phyloP scores from a whole-genome alignment of 179 eudicot species.

The Beta lomatogona region DNA sequence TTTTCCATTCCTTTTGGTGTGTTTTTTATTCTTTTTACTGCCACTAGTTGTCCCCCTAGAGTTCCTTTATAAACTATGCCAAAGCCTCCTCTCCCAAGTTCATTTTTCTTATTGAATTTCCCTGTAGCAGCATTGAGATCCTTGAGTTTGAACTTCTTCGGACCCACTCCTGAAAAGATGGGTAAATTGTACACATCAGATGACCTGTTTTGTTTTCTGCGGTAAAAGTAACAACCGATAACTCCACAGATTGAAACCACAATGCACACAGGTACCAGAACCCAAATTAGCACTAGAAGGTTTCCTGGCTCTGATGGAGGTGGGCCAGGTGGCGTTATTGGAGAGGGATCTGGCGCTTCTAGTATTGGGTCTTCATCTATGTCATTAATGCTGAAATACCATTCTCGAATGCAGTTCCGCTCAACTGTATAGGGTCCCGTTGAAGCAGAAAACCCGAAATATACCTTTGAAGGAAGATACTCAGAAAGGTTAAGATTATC shows the following conservation, averaged over 20 bases:
- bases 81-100: slow-evolving; percentile 56
- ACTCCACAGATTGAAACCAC: slow-evolving; percentile 1
- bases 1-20: slow-evolving; percentile 54
- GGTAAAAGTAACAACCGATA: slow-evolving; percentile 17
- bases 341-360: no score
- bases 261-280: slow-evolving; percentile 10
- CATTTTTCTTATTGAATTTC: slow-evolving; percentile 38
- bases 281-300: slow-evolving; percentile 3
- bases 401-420: slow-evolving; percentile 37
- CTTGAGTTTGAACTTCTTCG: slow-evolving; percentile 35
- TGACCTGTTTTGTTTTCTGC: slow-evolving; percentile 13
- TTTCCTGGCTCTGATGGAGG: no score
- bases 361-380: neutral
- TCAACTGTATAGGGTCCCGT: slow-evolving; percentile 30
- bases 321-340: no score
- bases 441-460: slow-evolving; percentile 43
- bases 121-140: slow-evolving; percentile 39
- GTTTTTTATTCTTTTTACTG: slow-evolving; percentile 49
- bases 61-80: slow-evolving; percentile 57
- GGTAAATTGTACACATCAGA: neutral
- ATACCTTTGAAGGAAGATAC: slow-evolving; percentile 31
- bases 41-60: slow-evolving; percentile 41
- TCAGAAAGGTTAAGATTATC: slow-evolving; percentile 27
- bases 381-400: slow-evolving; percentile 31
- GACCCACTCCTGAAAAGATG: slow-evolving; percentile 28